Conservation (phyloP, 2,329 filamentous ascomycete species). For the Gliomastix tumulicola region DNA sequence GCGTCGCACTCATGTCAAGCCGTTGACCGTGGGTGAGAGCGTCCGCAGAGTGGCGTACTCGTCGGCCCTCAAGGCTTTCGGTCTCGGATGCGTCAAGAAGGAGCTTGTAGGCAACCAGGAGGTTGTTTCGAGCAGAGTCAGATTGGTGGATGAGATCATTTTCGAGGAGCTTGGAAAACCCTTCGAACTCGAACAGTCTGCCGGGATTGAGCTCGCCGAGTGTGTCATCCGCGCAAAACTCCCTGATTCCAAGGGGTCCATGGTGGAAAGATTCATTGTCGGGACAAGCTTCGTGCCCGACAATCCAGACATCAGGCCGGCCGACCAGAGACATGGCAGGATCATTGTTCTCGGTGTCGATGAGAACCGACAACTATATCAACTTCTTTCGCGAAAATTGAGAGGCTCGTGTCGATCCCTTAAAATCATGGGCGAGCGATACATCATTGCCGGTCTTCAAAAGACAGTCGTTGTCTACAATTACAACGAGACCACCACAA, state of each 20-base stretch:
- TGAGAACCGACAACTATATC: slow-evolving; percentile 63
- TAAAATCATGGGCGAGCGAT: slow-evolving; percentile 59
- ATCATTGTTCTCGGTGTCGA: slow-evolving; percentile 82
- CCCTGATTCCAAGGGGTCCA: slow-evolving; percentile 44
- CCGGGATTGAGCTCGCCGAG: slow-evolving; percentile 68
- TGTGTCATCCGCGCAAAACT: slow-evolving; percentile 74
- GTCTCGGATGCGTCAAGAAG: slow-evolving; percentile 76
- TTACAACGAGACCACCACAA: slow-evolving; percentile 49
- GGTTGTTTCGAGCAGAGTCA: slow-evolving; percentile 71
- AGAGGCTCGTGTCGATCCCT: slow-evolving; percentile 78
- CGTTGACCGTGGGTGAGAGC: slow-evolving; percentile 71
- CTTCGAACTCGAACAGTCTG: slow-evolving; percentile 47
- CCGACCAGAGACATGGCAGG: too few species aligned
- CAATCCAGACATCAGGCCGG: slow-evolving; percentile 34
- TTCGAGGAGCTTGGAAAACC: slow-evolving; percentile 71
- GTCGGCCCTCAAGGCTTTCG: slow-evolving; percentile 70
- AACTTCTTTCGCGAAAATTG: slow-evolving; percentile 61
- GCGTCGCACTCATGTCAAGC: slow-evolving; percentile 80
- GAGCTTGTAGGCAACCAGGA: slow-evolving; percentile 67
- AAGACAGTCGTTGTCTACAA: slow-evolving; percentile 68
- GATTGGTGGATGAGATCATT: slow-evolving; percentile 82
- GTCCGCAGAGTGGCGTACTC: slow-evolving; percentile 86
- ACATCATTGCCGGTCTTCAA: slow-evolving; percentile 79
- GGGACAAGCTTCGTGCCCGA: slow-evolving; percentile 69
- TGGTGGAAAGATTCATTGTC: slow-evolving; percentile 77